Base-by-base conservation (phyloP, 345 rosid species). In the Psidium friedrichsthalianum region DNA sequence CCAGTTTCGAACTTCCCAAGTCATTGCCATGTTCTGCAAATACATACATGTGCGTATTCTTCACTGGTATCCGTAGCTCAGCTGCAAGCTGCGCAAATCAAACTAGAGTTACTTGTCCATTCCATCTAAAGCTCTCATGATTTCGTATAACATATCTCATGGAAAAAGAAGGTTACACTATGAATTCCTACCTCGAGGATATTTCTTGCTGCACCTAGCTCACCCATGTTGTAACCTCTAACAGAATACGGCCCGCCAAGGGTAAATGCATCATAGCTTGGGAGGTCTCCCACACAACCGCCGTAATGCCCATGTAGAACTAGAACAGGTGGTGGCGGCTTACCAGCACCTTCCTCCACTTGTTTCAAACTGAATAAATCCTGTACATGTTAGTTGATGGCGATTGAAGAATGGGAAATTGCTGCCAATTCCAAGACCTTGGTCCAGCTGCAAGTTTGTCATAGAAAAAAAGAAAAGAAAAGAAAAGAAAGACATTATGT, bases 201-300 rank as follows among this genome's bases (percentile, higher is more conserved):
- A 90, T 95, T 95, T 88, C 98, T 91, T 13, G 97, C 96, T 5
- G 98, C 96, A 58, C 99, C n/a, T 58, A 96, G 90, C 92, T 98
- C 99, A 14, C 99, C 99, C 99, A 98, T 98, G 91, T 94, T 98
- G 94, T 98, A 98, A 81, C 99, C 99, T 87, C 99, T 92, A 36
- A 98, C 99, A 54, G 99, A 98, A 83, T 98, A 98, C 7, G 99
- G 99, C 64, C 99, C 99, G n/a, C 99, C 99, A 51, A 98, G 98
- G 40, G 95, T 94, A 86, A 98, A 98, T 51, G 98, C 98, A 88
- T 98, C 99, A 87, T 98, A 98, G 90, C 98, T 95, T 64, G 99
- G 95, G 87, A 97, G 98, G 86, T 97, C 99, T 16, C 99, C 99
- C 69, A 98, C 98, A 84, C 98, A 98, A 11, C 99, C 99, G 84